phyloP scores from a whole-genome alignment of 768 basidiomycete species.

The Clitopilus hobsonii region DNA sequence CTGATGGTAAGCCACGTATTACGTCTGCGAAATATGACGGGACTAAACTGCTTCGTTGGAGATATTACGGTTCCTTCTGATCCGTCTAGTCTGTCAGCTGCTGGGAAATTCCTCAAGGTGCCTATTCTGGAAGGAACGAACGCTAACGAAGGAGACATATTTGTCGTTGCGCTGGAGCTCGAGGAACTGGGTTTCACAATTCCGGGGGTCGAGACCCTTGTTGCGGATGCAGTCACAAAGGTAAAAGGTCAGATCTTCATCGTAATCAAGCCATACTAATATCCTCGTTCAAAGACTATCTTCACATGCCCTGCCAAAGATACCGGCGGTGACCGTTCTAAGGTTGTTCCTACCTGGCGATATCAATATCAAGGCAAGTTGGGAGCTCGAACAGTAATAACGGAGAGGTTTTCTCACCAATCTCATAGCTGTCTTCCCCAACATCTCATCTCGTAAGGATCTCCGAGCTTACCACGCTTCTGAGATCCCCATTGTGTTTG shows the following conservation, averaged over 20 bases:
- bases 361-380: constrained; percentile 9
- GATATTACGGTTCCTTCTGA: constrained; percentile 29
- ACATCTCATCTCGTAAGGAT: constrained; percentile 23
- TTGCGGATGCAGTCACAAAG: constrained; percentile 21
- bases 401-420: neutral
- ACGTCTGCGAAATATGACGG: too few relatives aligned
- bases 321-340: constrained; percentile 19
- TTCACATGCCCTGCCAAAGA: constrained; percentile 27
- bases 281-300: constrained; percentile 15
- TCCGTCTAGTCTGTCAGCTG: neutral
- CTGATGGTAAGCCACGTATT: constrained; percentile 17
- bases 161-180: constrained; percentile 21
- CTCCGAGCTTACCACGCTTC: constrained; percentile 30
- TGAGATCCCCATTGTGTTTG: constrained; percentile 32
- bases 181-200: constrained; percentile 17
- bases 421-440: constrained; percentile 22
- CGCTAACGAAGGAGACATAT: constrained; percentile 30
- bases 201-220: constrained; percentile 23
- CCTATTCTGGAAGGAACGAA: constrained; percentile 22
- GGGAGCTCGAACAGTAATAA: too few relatives aligned
- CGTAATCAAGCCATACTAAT: too few relatives aligned
- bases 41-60: constrained; percentile 1
- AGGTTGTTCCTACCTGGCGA: constrained; percentile 19
- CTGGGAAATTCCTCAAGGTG: constrained; percentile 16
- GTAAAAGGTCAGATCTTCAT: too few relatives aligned